Percentiles rank a stretch among this genome's conserved stretches.
Evolutionary conservation across 352 stramenopile species (phyloP).

Genomic region (Phytophthora brassicae): DNA sequence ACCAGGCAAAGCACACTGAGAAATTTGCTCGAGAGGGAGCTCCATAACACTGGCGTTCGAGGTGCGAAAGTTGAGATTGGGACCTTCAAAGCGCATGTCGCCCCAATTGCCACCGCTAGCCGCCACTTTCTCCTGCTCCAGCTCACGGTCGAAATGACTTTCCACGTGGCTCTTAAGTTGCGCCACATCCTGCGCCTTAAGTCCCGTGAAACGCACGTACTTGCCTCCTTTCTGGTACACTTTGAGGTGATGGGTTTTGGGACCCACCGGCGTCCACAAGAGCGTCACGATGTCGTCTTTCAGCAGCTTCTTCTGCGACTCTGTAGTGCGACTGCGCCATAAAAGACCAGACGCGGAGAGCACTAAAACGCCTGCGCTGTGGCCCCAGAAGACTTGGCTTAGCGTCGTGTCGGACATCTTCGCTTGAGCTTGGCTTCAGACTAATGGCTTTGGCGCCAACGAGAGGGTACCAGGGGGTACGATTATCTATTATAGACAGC

Average conservation of each 20-base stretch:
- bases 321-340: conserved; percentile 75
- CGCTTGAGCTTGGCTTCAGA: neutral
- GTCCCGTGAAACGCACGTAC: conserved; percentile 83
- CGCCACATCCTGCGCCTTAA: conserved; percentile 69
- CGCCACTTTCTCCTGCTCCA: conserved; percentile 91
- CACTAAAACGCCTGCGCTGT: conserved; percentile 81
- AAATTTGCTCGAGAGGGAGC: conserved; percentile 75
- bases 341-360: conserved; percentile 71
- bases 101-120: conserved; percentile 92
- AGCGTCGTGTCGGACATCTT: conserved; percentile 69
- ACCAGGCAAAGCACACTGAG: conserved; percentile 91
- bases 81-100: conserved; percentile 91
- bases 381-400: conserved; percentile 87
- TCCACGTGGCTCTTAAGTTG: conserved; percentile 68
- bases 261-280: conserved; percentile 77
- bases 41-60: conserved; percentile 72
- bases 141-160: conserved; percentile 84
- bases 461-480: neutral
- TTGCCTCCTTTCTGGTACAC: conserved; percentile 85
- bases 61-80: conserved; percentile 82
- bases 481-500: neutral
- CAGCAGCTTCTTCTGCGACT: conserved; percentile 84
- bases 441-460: neutral
- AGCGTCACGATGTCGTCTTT: conserved; percentile 88
- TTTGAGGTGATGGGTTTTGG: conserved; percentile 84